Evolutionary conservation across 805 yeast species (phyloP).

Genomic region (Schwanniomyces occidentalis): DNA sequence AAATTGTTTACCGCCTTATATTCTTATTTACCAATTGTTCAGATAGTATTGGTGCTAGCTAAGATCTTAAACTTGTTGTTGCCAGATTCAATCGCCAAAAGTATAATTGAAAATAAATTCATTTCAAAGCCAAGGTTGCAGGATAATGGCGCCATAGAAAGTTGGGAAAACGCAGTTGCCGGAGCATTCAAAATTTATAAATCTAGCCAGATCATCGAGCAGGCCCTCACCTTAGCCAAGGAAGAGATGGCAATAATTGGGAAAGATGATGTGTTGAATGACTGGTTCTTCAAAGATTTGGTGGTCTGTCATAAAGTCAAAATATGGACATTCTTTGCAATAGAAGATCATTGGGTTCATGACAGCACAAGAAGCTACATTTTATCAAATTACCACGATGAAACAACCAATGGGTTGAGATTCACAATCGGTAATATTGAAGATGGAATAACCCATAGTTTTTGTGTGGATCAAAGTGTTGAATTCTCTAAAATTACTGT

Average conservation of each 20-base stretch:
- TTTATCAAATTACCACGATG: conserved; percentile 34
- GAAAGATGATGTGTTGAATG: conserved; percentile 52
- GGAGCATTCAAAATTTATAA: conserved; percentile 45
- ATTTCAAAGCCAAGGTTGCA: conserved; percentile 25
- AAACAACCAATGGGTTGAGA: conserved; percentile 26
- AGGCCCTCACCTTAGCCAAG: conserved; percentile 55
- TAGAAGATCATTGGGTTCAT: conserved; percentile 67
- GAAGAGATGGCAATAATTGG: conserved; percentile 59
- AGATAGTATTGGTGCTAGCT: conserved; percentile 17
- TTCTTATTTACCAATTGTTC: conserved; percentile 28
- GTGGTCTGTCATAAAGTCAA: conserved; percentile 21
- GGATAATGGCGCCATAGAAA: conserved; percentile 18
- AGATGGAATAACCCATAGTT: conserved; percentile 53
- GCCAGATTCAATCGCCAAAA: conserved; percentile 14
- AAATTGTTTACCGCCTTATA: conserved; percentile 23
- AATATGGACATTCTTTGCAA: conserved; percentile 60
- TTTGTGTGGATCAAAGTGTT: conserved; percentile 58
- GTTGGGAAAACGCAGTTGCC: conserved; percentile 37
- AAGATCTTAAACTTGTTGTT: conserved; percentile 31
- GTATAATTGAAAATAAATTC: conserved; percentile 20
- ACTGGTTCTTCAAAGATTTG: conserved; percentile 38
- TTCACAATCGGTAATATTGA: conserved; percentile 33
- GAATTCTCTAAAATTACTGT: conserved; percentile 48
- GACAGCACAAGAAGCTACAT: conserved; percentile 49
- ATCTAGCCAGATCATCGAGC: conserved; percentile 48